Base-by-base conservation (phyloP, 1,139 yeast genomes). In the Yamadazyma jaroonii region DNA sequence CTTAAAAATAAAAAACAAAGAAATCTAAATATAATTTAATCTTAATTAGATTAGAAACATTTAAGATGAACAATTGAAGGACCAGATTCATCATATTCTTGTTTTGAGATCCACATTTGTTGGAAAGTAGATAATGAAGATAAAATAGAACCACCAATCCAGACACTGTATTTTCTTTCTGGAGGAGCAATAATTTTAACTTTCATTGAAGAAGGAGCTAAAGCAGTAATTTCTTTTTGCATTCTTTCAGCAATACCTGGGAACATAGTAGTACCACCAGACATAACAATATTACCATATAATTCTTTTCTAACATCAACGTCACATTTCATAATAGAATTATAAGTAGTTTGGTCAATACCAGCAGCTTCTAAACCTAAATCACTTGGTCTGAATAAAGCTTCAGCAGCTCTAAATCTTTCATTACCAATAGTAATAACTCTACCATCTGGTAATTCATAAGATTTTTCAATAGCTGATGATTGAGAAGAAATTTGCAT, bases 241-340 rank as follows among this genome's bases (percentile, higher is more conserved):
- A 92, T 89, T 83, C 98, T 92, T 81, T 92, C 97, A 72, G 97
- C 97, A 72, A 92, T 89, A 81, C 97, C 97, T 74, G 97, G 97
- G 96, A 89, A 90, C 97, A 92, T 88, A 59, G 97, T 90, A 63
- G 97, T 89, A 86, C 97, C 98, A 83, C 98, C 98, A 57, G 97
- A 90, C 95, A 90, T 84, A 69, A 92, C 98, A 66, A 92, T 92
- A 85, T 92, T 92, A 76, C 96, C 95, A 79, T 92, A 92, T 72
- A 92, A 83, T 72, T 92, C 97, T 81, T 88, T 90, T 78, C 98
- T 88, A 59, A 92, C 97, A 76, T 92, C 98, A 61, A 92, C 85
- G 74, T 92, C 98, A 79, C 97, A 90, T 88, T 90, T 90, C 83
- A 86, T 88, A 77, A 92, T 92, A 53, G 97, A 90, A 88, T 90